Evolutionary conservation across 345 rosid genomes (phyloP).

Genomic region (Anastatica hierochuntica): DNA sequence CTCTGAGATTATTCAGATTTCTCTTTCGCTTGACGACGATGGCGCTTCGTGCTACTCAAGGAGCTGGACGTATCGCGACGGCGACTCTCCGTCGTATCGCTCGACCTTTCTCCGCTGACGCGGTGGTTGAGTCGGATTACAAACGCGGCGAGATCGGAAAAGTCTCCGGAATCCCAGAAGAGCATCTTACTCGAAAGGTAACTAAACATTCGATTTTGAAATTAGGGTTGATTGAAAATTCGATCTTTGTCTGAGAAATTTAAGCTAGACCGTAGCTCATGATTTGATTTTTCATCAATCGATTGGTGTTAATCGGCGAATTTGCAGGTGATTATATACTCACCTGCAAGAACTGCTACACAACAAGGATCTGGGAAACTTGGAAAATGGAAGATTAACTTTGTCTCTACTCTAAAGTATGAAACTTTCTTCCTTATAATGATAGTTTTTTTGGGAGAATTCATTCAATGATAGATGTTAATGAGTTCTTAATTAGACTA

Average conservation of each 20-base stretch:
- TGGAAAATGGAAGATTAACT: slow-evolving; percentile 94
- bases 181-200: slow-evolving; percentile 68
- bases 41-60: slow-evolving; percentile 53
- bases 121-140: slow-evolving; percentile 67
- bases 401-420: slow-evolving; percentile 82
- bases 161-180: slow-evolving; percentile 88
- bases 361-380: slow-evolving; percentile 96
- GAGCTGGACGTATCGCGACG: slow-evolving; percentile 27
- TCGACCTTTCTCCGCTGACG: slow-evolving; percentile 44
- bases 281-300: neutral
- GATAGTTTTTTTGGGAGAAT: no score
- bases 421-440: slow-evolving; percentile 9
- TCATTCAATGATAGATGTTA: no score
- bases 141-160: slow-evolving; percentile 78
- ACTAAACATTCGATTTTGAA: neutral
- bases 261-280: neutral
- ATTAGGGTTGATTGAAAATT: slow-evolving; percentile 1
- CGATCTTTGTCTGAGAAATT: neutral
- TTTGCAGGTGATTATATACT: slow-evolving; percentile 70
- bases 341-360: slow-evolving; percentile 90
- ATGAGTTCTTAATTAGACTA: no score
- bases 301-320: no score
- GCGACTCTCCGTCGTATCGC: slow-evolving; percentile 25
- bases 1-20: slow-evolving; percentile 4
- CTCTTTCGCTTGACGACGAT: slow-evolving; percentile 25